phyloP scores from a whole-genome alignment of 2,329 filamentous ascomycete species.

The Coniochaeta prunicola region DNA sequence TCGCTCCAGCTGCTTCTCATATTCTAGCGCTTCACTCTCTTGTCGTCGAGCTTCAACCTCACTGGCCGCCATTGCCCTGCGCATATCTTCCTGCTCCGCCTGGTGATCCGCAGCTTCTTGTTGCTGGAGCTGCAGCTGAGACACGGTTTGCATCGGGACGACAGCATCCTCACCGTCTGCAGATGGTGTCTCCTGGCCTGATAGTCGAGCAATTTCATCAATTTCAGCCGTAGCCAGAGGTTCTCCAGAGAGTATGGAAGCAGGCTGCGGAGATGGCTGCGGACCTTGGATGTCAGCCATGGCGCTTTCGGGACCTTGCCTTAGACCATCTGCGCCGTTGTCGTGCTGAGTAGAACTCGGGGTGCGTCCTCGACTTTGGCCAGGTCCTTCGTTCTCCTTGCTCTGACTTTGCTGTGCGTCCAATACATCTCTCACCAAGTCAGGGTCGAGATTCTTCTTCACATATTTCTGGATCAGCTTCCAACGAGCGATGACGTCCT shows the following conservation, averaged over 20 bases:
- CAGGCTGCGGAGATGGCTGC: background rate
- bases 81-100: conserved; percentile 32
- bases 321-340: background rate
- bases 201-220: conserved; percentile 63
- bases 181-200: conserved; percentile 61
- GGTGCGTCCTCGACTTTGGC: conserved; percentile 8
- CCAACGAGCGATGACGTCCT: conserved; percentile 61
- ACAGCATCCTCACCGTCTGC: conserved; percentile 65
- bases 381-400: conserved; percentile 9
- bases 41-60: background rate
- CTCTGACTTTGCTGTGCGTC: conserved; percentile 15
- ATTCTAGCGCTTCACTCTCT: background rate
- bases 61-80: background rate
- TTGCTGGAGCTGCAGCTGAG: conserved; percentile 12
- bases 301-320: background rate
- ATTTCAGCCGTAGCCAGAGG: conserved; percentile 35
- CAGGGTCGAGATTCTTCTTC: conserved; percentile 10
- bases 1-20: background rate
- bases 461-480: conserved; percentile 11
- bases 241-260: background rate
- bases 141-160: conserved; percentile 64
- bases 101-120: conserved; percentile 33
- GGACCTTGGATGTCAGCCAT: background rate
- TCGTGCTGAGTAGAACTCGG: conserved; percentile 3
- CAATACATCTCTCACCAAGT: conserved; percentile 13